Conservation (phyloP, 208 protist genomes). For the Acanthamoeba castellanii region DNA sequence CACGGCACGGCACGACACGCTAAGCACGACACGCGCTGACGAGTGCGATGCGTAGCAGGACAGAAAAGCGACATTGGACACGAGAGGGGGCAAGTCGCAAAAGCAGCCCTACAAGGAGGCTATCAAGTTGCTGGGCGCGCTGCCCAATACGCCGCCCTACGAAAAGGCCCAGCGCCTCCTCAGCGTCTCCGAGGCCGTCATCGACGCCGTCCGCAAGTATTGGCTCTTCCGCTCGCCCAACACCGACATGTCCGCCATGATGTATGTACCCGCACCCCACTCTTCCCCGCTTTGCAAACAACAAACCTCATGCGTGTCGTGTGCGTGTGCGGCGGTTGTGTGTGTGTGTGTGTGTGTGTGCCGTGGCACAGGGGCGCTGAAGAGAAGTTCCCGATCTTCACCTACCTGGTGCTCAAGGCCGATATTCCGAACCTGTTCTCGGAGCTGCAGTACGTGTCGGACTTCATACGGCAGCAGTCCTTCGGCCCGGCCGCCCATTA, state of each 20-base stretch:
- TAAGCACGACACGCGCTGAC: neutral
- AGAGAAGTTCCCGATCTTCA: constrained; percentile 70
- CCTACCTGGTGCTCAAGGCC: constrained; percentile 54
- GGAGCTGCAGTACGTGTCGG: constrained; percentile 51
- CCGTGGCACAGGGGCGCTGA: constrained; percentile 17
- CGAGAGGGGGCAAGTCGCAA: neutral
- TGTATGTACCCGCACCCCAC: neutral
- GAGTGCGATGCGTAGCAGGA: neutral
- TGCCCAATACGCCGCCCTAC: constrained; percentile 11
- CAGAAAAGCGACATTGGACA: neutral
- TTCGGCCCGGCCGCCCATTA: neutral
- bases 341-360: too few species aligned
- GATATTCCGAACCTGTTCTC: constrained; percentile 69
- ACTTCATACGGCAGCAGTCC: constrained; percentile 48
- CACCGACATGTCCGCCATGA: constrained; percentile 27
- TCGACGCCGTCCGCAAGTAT: constrained; percentile 59
- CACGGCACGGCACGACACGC: too few species aligned
- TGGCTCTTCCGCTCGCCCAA: constrained; percentile 51
- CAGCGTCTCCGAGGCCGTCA: constrained; percentile 17
- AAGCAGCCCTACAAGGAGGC: constrained; percentile 62
- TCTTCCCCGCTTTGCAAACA: neutral
- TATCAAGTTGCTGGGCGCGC: neutral
- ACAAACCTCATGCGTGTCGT: neutral
- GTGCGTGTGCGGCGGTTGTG: too few species aligned
- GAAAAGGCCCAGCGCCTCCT: constrained; percentile 58